phyloP scores from a whole-genome alignment of 2,329 filamentous ascomycete genomes.

The Cladosporium sp. region DNA sequence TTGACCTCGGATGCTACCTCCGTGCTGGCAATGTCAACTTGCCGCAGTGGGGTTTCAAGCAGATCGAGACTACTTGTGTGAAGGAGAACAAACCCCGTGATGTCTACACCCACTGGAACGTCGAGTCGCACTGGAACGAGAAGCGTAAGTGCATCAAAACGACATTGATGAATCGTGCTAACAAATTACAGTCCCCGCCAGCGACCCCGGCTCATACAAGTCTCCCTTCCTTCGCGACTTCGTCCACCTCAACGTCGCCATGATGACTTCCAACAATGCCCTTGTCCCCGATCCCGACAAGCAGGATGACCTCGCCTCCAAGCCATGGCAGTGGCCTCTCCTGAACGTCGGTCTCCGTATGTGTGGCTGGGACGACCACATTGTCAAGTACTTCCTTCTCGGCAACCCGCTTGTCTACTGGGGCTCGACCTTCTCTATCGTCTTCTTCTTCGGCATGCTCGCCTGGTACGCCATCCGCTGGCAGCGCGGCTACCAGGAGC shows the following conservation, averaged over 20 bases:
- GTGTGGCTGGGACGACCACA: constrained; percentile 96
- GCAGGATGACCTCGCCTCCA: constrained; percentile 94
- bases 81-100: constrained; percentile 92
- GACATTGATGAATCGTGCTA: not conserved
- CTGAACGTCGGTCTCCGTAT: constrained; percentile 94
- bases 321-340: constrained; percentile 98
- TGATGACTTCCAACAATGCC: constrained; percentile 99
- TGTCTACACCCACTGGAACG: constrained; percentile 97
- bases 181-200: constrained; percentile 67
- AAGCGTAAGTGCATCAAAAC: constrained; percentile 71
- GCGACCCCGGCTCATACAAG: constrained; percentile 88
- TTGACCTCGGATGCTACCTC: constrained; percentile 83
- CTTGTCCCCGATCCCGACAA: constrained; percentile 97
- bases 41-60: constrained; percentile 99
- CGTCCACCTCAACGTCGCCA: constrained; percentile 95
- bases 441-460: constrained; percentile 69
- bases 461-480: constrained; percentile 87
- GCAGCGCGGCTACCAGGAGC: constrained; percentile 90
- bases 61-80: constrained; percentile 94
- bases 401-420: constrained; percentile 97
- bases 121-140: constrained; percentile 92
- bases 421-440: constrained; percentile 81
- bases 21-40: constrained; percentile 94
- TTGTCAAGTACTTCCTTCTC: constrained; percentile 97
- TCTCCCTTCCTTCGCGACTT: constrained; percentile 98